These are phyloP conservation scores for Clavispora carvajalis DNA, from an alignment of 805 yeast species.

Conservation along the genomic window DNA sequence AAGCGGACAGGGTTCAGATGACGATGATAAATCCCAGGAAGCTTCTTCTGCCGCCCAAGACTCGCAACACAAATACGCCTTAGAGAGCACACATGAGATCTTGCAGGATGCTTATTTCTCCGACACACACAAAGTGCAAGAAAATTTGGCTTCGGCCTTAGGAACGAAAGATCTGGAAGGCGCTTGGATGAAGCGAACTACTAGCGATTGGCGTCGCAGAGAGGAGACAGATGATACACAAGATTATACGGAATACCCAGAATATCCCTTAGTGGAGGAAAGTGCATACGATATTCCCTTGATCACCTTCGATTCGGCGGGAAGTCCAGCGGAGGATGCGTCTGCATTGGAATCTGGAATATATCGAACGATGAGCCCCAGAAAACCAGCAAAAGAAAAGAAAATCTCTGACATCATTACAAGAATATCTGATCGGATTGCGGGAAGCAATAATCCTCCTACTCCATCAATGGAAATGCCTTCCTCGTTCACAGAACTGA, in stretches of 20 bases:
- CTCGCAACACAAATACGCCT: neutral
- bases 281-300: constrained; percentile 13
- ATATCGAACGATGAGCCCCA: neutral
- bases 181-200: neutral
- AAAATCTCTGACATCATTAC: constrained; percentile 11
- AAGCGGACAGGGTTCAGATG: neutral
- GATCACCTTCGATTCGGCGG: constrained; percentile 10
- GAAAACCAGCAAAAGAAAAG: constrained; percentile 3
- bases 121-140: constrained; percentile 1
- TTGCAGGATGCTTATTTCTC: constrained; percentile 5
- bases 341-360: constrained; percentile 9
- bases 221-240: neutral
- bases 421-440: constrained; percentile 12
- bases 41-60: neutral
- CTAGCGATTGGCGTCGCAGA: neutral
- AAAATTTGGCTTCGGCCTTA: constrained; percentile 1
- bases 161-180: constrained; percentile 1
- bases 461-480: constrained; percentile 7
- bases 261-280: constrained; percentile 1
- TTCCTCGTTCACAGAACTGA: neutral
- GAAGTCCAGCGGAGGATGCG: neutral
- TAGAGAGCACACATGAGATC: constrained; percentile 5
- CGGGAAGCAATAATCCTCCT: constrained; percentile 11
- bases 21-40: neutral
- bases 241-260: neutral